Conservation (phyloP, 2,329 filamentous ascomycete species). For the Pseudophaeomoniella oleicola region DNA sequence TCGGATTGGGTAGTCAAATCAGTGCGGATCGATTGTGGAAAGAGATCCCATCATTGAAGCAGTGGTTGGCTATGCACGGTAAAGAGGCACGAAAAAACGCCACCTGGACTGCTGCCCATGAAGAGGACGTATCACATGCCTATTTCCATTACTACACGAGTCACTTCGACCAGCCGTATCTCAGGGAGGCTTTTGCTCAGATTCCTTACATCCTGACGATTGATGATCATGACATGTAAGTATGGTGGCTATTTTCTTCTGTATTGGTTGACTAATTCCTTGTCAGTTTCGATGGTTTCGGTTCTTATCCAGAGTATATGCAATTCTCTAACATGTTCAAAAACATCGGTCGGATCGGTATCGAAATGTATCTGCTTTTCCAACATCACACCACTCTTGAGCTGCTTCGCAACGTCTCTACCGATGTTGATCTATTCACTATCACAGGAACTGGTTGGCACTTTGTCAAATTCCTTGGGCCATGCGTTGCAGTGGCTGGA, state of each 20-base stretch:
- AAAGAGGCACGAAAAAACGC: slow-evolving; percentile 86
- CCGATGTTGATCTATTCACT: slow-evolving; percentile 86
- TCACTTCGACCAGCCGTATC: slow-evolving; percentile 90
- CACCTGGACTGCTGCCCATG: slow-evolving; percentile 82
- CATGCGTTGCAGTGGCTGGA: slow-evolving; percentile 76
- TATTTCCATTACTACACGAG: slow-evolving; percentile 99
- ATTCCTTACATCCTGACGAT: slow-evolving; percentile 88
- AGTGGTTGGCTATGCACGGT: slow-evolving; percentile 86
- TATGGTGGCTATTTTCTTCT: too few species aligned
- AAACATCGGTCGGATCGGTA: slow-evolving; percentile 88
- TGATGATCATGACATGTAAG: slow-evolving; percentile 96
- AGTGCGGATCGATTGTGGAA: slow-evolving; percentile 94
- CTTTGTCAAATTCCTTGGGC: slow-evolving; percentile 91
- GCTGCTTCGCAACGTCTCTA: slow-evolving; percentile 74
- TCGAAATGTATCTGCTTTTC: slow-evolving; percentile 96
- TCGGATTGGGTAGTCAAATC: slow-evolving; percentile 87
- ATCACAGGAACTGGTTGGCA: slow-evolving; percentile 97
- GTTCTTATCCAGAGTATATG: slow-evolving; percentile 96
- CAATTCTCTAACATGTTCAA: slow-evolving; percentile 96
- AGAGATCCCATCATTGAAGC: slow-evolving; percentile 81
- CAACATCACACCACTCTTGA: slow-evolving; percentile 95
- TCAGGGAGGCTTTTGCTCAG: slow-evolving; percentile 91
- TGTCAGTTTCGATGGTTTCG: slow-evolving; percentile 81
- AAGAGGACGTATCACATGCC: slow-evolving; percentile 88
- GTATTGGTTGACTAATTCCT: slow-evolving; percentile 4